phyloP scores from a whole-genome alignment of 2,329 filamentous ascomycete genomes.

The Hypomyces perniciosus region DNA sequence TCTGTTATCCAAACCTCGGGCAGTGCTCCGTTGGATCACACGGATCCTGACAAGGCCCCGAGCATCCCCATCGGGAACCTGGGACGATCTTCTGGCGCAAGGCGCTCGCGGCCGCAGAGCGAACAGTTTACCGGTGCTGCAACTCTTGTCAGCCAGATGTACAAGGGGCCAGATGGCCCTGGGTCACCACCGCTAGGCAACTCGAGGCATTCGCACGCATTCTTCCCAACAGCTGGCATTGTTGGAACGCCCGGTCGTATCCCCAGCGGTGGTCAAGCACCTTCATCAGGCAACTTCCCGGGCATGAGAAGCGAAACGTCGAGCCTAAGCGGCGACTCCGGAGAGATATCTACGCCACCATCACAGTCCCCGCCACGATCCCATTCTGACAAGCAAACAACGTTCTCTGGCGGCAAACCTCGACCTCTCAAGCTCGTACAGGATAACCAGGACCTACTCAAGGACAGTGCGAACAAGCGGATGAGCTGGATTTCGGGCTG shows the following conservation, averaged over 20 bases:
- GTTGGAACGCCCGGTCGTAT: conserved; percentile 49
- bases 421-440: conserved; percentile 82
- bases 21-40: conserved; percentile 38
- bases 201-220: conserved; percentile 56
- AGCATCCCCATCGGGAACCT: conserved; percentile 64
- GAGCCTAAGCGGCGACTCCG: conserved; percentile 63
- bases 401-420: conserved; percentile 63
- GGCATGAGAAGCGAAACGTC: conserved; percentile 62
- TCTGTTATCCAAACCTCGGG: conserved; percentile 45
- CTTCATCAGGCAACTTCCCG: conserved; percentile 58
- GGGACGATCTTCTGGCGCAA: conserved; percentile 48
- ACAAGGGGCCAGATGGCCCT: conserved; percentile 64
- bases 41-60: conserved; percentile 67
- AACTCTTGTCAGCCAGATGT: conserved; percentile 82
- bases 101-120: conserved; percentile 53
- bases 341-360: conserved; percentile 40
- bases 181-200: conserved; percentile 54
- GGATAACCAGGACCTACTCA: conserved; percentile 55
- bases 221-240: conserved; percentile 49
- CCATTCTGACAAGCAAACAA: conserved; percentile 50
- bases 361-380: conserved; percentile 49
- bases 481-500: conserved; percentile 60
- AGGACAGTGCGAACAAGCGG: conserved; percentile 52
- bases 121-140: conserved; percentile 60
- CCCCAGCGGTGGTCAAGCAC: conserved; percentile 43